phyloP scores from a whole-genome alignment of 306 rosid genomes.

The Sicyos baderoa region DNA sequence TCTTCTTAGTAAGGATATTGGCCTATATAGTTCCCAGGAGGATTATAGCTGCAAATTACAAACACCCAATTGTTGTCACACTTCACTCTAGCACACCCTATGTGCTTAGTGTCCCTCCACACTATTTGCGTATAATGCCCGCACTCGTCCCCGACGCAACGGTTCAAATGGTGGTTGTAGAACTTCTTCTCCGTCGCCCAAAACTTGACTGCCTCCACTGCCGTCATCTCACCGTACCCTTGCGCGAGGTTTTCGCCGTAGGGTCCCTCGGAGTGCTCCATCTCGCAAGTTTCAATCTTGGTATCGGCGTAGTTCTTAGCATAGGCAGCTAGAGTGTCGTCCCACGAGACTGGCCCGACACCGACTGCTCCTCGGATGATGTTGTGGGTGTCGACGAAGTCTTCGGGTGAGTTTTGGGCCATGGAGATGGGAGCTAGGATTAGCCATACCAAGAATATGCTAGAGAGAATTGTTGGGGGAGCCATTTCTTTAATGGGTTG shows the following conservation, averaged over 20 bases:
- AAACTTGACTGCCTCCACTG: constrained; percentile 13
- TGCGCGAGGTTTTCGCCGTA: constrained; percentile 28
- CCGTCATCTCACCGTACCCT: constrained; percentile 7
- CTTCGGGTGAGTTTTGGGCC: constrained; percentile 12
- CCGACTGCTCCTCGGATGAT: neutral
- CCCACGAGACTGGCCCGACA: constrained; percentile 1
- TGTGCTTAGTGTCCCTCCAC: constrained; percentile 15
- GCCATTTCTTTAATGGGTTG: neutral
- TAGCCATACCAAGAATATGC: neutral
- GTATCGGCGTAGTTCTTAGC: constrained; percentile 21
- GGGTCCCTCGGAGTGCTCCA: constrained; percentile 32
- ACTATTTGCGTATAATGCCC: constrained; percentile 35
- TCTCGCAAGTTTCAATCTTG: constrained; percentile 15
- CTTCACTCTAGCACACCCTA: constrained; percentile 33
- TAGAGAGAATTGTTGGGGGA: neutral
- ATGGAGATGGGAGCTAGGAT: neutral
- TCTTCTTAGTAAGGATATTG: constrained; percentile 16
- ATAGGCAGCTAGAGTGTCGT: constrained; percentile 13
- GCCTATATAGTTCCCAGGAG: constrained; percentile 17
- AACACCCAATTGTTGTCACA: constrained; percentile 29
- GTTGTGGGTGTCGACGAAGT: constrained; percentile 15
- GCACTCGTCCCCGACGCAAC: constrained; percentile 25
- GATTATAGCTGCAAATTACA: constrained; percentile 27
- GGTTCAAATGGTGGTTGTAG: constrained; percentile 16
- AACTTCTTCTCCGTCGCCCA: constrained; percentile 29